phyloP scores from a whole-genome alignment of 1,284 basidiomycete species.

The Pisolithus thermaeus region DNA sequence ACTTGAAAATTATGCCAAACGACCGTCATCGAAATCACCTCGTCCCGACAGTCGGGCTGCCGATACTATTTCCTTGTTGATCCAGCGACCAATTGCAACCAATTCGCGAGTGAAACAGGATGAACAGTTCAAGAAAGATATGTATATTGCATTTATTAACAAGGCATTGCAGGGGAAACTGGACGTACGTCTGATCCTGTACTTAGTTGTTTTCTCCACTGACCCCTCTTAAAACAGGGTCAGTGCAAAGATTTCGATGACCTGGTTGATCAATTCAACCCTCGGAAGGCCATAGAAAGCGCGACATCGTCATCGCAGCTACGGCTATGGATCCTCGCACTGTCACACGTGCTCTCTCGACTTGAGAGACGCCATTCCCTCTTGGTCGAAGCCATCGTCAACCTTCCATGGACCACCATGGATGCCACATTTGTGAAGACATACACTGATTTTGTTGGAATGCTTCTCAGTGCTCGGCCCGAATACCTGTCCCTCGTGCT shows the following conservation, averaged over 20 bases:
- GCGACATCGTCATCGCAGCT: constrained; percentile 51
- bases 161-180: constrained; percentile 76
- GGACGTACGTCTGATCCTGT: constrained; percentile 41
- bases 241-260: constrained; percentile 61
- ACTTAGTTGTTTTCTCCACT: constrained; percentile 10
- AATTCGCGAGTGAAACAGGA: constrained; percentile 74
- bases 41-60: constrained; percentile 22
- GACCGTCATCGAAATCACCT: constrained; percentile 31
- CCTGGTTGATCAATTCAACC: constrained; percentile 67
- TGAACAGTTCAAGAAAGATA: constrained; percentile 70
- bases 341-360: constrained; percentile 77
- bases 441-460: constrained; percentile 85
- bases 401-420: constrained; percentile 88
- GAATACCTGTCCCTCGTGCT: constrained; percentile 88
- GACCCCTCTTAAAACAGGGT: constrained; percentile 42
- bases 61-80: constrained; percentile 28
- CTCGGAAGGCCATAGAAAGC: constrained; percentile 35
- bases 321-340: constrained; percentile 66
- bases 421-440: constrained; percentile 79
- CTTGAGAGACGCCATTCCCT: constrained; percentile 76
- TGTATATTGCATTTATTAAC: constrained; percentile 81
- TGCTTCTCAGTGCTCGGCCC: constrained; percentile 89
- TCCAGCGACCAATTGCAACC: constrained; percentile 61
- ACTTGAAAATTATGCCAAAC: constrained; percentile 40
- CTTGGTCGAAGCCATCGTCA: constrained; percentile 84